Evolutionary conservation across 768 basidiomycete genomes (phyloP), one percentile per base, ranked within the genome.

Genomic region (Fistulinella prunicolor): DNA sequence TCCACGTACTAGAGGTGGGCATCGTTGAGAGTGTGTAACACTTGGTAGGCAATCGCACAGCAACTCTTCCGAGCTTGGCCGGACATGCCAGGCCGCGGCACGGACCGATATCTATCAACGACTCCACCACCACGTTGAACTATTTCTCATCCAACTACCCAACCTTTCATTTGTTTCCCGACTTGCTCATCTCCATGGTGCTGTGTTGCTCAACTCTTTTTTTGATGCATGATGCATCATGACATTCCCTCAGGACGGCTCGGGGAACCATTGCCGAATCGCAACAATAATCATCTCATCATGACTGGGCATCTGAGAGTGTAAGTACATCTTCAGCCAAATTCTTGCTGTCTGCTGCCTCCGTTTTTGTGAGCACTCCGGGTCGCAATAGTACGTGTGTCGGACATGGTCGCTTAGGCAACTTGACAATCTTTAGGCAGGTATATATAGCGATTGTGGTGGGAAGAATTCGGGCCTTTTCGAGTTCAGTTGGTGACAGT

Each of bases 1-100:
- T 84, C 83, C 83, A 85, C 24, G 75, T 46, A n/a, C n/a, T n/a
- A 23, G 49, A 45, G n/a, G 64, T 47, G 30, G 65, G 65, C 65
- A 66, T 66, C 37, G 54, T 49, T 23, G 52, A 39, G 24, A 41
- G 23, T 9, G 38, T n/a, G n/a, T n/a, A n/a, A 30, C 32, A n/a
- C 17, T 7, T n/a, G n/a, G n/a, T n/a, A n/a, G n/a, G 41, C 21
- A 21, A 23, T 12, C 6, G 38, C 51, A 38, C 46, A 45, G 56
- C 36, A 47, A 42, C 37, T 8, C 36, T 9, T 19, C 21, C 17
- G 13, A 32, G 30, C 30, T 28, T 32, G 13, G n/a, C n/a, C n/a
- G 30, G 36, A 28, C 26, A 22, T 19, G 32, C 12, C n/a, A 44
- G 12, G 28, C 22, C 23, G 42, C 53, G 58, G 53, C 41, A 37